Percentiles rank a stretch among this genome's conserved stretches.
These are phyloP conservation scores for Begonia fuchsioides DNA, from an alignment of 306 rosid species.

Conservation along the genomic window DNA sequence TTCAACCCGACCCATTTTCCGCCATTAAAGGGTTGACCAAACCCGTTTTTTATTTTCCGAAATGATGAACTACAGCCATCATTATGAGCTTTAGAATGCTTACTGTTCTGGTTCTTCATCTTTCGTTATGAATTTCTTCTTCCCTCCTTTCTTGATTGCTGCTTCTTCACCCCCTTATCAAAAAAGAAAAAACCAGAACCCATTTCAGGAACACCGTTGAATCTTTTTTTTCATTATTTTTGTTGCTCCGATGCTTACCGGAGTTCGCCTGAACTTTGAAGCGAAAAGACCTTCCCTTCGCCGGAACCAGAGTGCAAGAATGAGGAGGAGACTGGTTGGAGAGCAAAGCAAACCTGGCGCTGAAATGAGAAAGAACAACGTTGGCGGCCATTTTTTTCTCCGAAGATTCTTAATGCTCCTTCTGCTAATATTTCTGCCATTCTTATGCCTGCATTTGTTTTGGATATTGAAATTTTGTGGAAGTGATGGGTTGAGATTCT, in stretches of 20 bases:
- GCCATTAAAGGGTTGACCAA: neutral
- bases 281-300: conserved; percentile 14
- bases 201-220: no score
- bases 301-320: conserved; percentile 10
- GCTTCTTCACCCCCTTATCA: conserved; percentile 56
- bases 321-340: conserved; percentile 6
- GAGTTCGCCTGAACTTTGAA: conserved; percentile 52
- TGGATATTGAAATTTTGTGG: neutral
- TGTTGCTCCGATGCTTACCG: conserved; percentile 22
- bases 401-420: no score
- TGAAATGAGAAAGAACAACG: conserved; percentile 37
- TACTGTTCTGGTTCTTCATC: conserved; percentile 93
- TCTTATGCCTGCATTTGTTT: neutral
- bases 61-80: no score
- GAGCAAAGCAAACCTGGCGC: conserved; percentile 6
- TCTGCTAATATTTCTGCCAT: neutral
- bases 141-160: conserved; percentile 9
- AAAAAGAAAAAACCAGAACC: neutral
- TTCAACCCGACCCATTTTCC: neutral
- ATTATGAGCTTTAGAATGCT: neutral
- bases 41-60: neutral
- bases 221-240: no score
- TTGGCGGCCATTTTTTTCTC: conserved; percentile 49
- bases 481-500: no score
- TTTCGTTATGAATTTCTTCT: conserved; percentile 3